Evolutionary conservation across 257 asterid species (phyloP).

Genomic region (Solanum chiquidenum): DNA sequence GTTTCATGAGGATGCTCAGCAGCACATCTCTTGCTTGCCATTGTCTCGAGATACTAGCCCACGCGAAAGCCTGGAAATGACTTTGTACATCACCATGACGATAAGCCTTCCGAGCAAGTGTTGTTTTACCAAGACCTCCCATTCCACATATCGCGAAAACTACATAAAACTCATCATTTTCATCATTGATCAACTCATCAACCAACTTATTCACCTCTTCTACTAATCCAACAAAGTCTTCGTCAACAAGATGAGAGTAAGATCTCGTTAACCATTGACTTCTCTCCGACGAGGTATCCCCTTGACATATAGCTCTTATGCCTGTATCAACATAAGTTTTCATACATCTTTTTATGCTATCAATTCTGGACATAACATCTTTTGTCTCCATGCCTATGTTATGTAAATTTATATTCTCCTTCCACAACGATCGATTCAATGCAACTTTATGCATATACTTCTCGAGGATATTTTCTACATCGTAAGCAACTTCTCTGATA

Average conservation of each 20-base stretch:
- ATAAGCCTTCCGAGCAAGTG: constrained; percentile 31
- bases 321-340: constrained; percentile 12
- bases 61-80: constrained; percentile 40
- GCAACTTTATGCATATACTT: constrained; percentile 13
- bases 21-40: constrained; percentile 35
- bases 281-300: constrained; percentile 10
- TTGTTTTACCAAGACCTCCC: constrained; percentile 54
- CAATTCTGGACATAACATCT: constrained; percentile 26
- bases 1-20: constrained; percentile 36
- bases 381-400: constrained; percentile 18
- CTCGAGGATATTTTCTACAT: constrained; percentile 28
- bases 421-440: constrained; percentile 4
- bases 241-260: constrained; percentile 25
- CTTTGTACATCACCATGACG: constrained; percentile 15
- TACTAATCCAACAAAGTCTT: constrained; percentile 36
- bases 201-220: constrained; percentile 29
- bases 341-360: constrained; percentile 26
- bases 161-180: not conserved
- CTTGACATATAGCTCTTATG: constrained; percentile 5
- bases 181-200: constrained; percentile 9
- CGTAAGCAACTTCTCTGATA: constrained; percentile 32
- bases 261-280: constrained; percentile 15
- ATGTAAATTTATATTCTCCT: constrained; percentile 13
- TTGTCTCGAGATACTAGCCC: constrained; percentile 45
- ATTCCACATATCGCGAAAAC: constrained; percentile 31